Base-by-base conservation (phyloP, 164 flowering plant genomes). In the Liquidambar formosana region DNA sequence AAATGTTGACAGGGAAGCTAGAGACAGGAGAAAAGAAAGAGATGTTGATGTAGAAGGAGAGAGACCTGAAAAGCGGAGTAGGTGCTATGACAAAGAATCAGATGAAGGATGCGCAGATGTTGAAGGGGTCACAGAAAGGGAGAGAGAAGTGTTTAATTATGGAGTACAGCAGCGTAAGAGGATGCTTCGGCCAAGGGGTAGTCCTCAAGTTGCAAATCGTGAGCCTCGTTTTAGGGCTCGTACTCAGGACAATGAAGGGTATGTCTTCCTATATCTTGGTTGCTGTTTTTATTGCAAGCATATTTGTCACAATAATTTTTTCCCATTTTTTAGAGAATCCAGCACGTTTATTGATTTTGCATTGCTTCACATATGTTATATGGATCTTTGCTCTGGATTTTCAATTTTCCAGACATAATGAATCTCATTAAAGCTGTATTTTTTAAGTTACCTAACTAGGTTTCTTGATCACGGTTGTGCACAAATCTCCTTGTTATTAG, bases 141-240 rank as follows among this genome's bases (percentile, higher is more conserved):
- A 94, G 61, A 86, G 84, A 71, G 98, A 92, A 61, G 81, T 49
- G 51, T 86, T 85, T 70, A 82, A 78, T 74, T 75, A 76, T 86
- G 90, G 91, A 58, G 84, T 89, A 63, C 97, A 90, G 76, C 98
- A 91, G 75, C 86, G 92, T 57, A 92, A 87, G 77, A 91, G 97
- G 78, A 90, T 91, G 93, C 87, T 86, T 70, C 87, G 97, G 41
- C 88, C 96, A 8, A 86, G 97, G 80, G 90, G 90, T 41, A 85
- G 93, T 65, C 88, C 96, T 46, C 97, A 86, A 77, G 70, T 82
- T 60, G 78, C 78, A 33, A 89, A 78, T 65, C 86, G 94, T 61
- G 96, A 91, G 64, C 81, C 86, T 47, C 89, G 93, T 43, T 81
- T 81, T 61, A 87, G 88, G 58, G 66, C 89, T 27, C 88, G 81